Evolutionary conservation across 2,329 filamentous ascomycete genomes (phyloP), one percentile per base, ranked within the genome.

Genomic region (Aureobasidium sp.): DNA sequence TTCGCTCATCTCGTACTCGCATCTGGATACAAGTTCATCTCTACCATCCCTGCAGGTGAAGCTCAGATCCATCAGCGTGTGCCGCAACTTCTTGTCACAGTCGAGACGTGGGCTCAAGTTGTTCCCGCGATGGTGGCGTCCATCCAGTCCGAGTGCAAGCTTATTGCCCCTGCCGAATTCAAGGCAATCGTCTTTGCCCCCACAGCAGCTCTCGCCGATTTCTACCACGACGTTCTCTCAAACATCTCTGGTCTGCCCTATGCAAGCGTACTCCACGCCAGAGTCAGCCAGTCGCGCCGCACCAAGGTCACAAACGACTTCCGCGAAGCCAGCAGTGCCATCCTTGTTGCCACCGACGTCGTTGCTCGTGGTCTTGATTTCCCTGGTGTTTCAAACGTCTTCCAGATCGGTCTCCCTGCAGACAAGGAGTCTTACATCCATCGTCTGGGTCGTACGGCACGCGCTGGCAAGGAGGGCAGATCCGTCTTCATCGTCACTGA

Each of bases 281-380:
- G 77, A 60, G 75, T 79, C 65, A 73, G 68, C 5, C 77, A 79
- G 63, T 71, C 69, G 29, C 67, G 69, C 26, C 72, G 77, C 29
- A 79, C 77, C 4, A 69, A 72, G 13, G 78, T 76, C 2, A 79
- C 77, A 1, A 69, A 75, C 37, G 72, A 76, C 42, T 80, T 76
- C 73, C 79, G 76, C 63, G 71, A 77, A 62, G 70, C 77, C 20
- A 68, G 73, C 1, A 72, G 75, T 17, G 81, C 80, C 29, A 77
- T 83, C 58, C 71, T 83, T 66, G 79, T 83, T 61, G 80, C 81
- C 26, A 79, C 78, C 67, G 81, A 96, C 70, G 92, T 94, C 23
- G 88, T 97, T 20, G 92, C 91, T n/a, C 85, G 93, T 68, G 93
- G 93, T 61, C 95, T 97, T 70, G 94, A 99, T 75, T 97, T 99